Conservation (phyloP, 2,329 filamentous ascomycete genomes). For the Elsinoe necatrix region DNA sequence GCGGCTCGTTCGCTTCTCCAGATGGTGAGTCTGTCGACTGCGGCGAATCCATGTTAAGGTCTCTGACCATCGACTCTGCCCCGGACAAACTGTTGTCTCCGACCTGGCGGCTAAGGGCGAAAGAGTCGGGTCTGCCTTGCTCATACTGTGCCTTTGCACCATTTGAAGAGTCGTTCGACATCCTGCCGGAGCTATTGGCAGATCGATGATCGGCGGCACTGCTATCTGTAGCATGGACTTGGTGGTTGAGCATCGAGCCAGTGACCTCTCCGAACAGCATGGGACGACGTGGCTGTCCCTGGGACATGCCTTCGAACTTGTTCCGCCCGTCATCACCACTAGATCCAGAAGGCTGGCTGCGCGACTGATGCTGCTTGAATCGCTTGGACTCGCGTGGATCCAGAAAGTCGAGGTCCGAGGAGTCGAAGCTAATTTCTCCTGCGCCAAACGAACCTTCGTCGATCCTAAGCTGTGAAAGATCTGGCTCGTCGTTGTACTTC, state of each 20-base stretch:
- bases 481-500: conserved; percentile 30
- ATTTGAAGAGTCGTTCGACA: background rate
- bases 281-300: conserved; percentile 17
- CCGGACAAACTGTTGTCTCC: conserved; percentile 37
- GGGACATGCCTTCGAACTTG: background rate
- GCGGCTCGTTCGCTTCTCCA: conserved; percentile 31
- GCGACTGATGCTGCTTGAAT: conserved; percentile 29
- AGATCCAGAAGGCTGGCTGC: conserved; percentile 19
- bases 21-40: conserved; percentile 32
- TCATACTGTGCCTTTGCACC: background rate
- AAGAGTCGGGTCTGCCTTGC: conserved; percentile 7
- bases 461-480: conserved; percentile 58
- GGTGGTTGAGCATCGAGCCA: conserved; percentile 31
- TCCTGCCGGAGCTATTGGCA: background rate
- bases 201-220: background rate
- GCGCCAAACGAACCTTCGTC: conserved; percentile 34
- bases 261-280: conserved; percentile 56
- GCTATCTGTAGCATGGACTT: too few species aligned
- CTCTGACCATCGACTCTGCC: conserved; percentile 40
- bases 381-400: conserved; percentile 38
- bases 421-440: conserved; percentile 27
- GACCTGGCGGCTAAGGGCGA: background rate
- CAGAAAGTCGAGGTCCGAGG: conserved; percentile 32
- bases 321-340: background rate
- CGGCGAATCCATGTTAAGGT: conserved; percentile 42